Base-by-base conservation (phyloP, 345 rosid species). In the Dovyalis caffra region DNA sequence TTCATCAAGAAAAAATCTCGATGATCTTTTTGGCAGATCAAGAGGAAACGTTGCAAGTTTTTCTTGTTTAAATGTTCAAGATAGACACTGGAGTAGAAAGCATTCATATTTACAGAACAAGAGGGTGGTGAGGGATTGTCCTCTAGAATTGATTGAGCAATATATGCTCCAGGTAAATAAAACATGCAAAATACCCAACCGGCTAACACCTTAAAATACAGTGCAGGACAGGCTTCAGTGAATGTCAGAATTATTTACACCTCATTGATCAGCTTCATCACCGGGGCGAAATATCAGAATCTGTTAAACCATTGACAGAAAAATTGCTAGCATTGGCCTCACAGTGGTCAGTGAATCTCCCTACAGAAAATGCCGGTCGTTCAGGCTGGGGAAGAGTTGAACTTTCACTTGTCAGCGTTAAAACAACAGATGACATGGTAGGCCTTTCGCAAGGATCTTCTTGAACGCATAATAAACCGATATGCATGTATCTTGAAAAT, bases 361-460 rank as follows among this genome's bases (percentile, higher is more conserved):
- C 40, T 4, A 26, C 8, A 21, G 10, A 81, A 68, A 88, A 83
- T 11, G 89, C 85, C 0, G 90, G 93, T 63, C 76, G 64, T 64
- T 63, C 18, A 1, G 93, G 89, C 10, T 67, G 33, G 0, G 79
- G 79, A 69, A 88, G 83, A 21, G 83, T 72, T 63, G 74, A 28
- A 6, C 78, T 69, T 4, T 86, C 78, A 66, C 82, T 86, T 63
- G 32, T 78, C 72, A 91, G 62, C 88, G 85, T 86, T 32, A 69
- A 34, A 62, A 85, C 79, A 6, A 88, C 84, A 8, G 71, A 65
- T 12, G 89, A 75, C 86, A 91, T 80, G 5, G 83, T 77, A 0
- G 96, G 91, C 70, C 91, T 83, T 61, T 82, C 82, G 28, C 6
- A 21, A 28, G 56, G 58, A 71, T 64, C 71, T 66, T 77, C 72